Evolutionary conservation across 495 filamentous ascomycete genomes (phyloP).

Genomic region (Podospora didyma): DNA sequence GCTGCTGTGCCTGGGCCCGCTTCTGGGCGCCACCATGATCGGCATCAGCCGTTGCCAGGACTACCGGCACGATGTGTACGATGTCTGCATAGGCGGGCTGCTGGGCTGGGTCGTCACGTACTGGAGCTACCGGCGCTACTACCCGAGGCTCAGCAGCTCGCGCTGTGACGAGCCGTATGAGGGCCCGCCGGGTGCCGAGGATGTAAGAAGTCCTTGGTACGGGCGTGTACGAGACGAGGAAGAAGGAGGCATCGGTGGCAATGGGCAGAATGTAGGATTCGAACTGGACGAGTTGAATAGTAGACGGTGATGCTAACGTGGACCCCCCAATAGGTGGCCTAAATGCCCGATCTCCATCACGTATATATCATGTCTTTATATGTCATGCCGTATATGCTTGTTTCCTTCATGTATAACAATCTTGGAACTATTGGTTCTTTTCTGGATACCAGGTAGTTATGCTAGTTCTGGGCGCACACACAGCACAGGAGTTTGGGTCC

Average conservation of each 20-base stretch:
- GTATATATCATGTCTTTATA: neutral
- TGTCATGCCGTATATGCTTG: neutral
- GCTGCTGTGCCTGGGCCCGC: slow-evolving; percentile 62
- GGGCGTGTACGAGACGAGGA: slow-evolving; percentile 32
- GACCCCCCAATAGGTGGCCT: neutral
- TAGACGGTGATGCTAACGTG: slow-evolving; percentile 21
- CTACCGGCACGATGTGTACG: slow-evolving; percentile 92
- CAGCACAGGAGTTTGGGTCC: neutral
- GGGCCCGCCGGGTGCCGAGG: slow-evolving; percentile 19
- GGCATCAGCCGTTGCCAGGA: slow-evolving; percentile 90
- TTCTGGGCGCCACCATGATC: slow-evolving; percentile 79
- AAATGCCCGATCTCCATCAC: neutral
- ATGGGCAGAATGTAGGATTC: slow-evolving; percentile 28
- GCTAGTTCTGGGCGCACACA: neutral
- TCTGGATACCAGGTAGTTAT: neutral
- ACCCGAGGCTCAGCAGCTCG: slow-evolving; percentile 44
- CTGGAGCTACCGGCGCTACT: slow-evolving; percentile 75
- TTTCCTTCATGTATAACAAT: neutral
- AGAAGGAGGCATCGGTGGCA: slow-evolving; percentile 17
- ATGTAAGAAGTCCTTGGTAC: slow-evolving; percentile 14
- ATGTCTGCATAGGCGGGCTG: slow-evolving; percentile 73
- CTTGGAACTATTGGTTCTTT: neutral
- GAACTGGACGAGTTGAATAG: slow-evolving; percentile 14
- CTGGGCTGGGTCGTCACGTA: slow-evolving; percentile 72
- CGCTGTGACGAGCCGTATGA: slow-evolving; percentile 50